Percentiles rank a stretch among this genome's conserved stretches.
Conservation (phyloP, 306 rosid genomes). For the Corylus americana region DNA sequence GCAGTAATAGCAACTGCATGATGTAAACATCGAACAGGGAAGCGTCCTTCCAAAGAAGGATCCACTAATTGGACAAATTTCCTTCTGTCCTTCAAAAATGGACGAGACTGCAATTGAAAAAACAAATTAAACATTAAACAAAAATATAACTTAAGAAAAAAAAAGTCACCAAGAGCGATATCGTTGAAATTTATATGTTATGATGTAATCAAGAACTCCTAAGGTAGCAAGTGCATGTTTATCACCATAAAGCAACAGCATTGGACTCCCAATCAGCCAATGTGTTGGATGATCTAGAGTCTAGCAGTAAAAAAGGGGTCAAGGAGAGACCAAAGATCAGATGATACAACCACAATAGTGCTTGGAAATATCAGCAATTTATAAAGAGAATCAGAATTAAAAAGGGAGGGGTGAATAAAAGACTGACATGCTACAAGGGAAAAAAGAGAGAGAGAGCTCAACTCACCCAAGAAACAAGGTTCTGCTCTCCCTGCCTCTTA, state of each 20-base stretch:
- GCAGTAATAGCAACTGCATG: slow-evolving; percentile 95
- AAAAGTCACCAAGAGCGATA: neutral
- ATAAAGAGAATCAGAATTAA: neutral
- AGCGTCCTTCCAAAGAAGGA: slow-evolving; percentile 73
- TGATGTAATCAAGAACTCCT: neutral
- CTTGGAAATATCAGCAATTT: neutral
- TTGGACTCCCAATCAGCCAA: neutral
- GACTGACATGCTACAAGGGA: neutral
- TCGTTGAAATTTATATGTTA: neutral
- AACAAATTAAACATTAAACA: neutral
- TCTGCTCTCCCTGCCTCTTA: slow-evolving; percentile 81
- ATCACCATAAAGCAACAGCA: neutral
- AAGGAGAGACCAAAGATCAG: neutral
- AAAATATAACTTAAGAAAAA: neutral
- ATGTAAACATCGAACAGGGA: slow-evolving; percentile 80
- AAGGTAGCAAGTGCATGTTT: neutral
- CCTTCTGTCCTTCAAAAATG: slow-evolving; percentile 53
- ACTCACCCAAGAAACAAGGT: slow-evolving; percentile 82
- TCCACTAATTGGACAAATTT: slow-evolving; percentile 58
- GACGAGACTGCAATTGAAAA: slow-evolving; percentile 49
- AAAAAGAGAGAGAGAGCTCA: slow-evolving; percentile 12
- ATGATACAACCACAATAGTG: neutral
- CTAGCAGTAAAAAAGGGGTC: neutral
- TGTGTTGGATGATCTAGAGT: slow-evolving; percentile 2
- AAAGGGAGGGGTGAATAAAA: neutral